A percentile compares a stretch with the other conserved stretches of the same genome.
Conservation (phyloP, 2,329 filamentous ascomycete genomes). For the Cladobotryum protrusum region DNA sequence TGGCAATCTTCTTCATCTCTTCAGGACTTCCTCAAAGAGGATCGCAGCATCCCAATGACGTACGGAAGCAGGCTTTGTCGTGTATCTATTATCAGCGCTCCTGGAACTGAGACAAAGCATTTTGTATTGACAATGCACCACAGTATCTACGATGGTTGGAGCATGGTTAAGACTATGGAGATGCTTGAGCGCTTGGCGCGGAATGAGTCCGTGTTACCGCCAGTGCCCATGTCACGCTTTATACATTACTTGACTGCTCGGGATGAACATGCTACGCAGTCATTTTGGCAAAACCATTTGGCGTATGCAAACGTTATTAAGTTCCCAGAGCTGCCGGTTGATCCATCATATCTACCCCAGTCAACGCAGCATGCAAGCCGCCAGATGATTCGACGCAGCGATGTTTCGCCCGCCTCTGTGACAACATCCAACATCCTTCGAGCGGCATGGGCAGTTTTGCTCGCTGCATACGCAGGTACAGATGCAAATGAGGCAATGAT, state of each 20-base stretch:
- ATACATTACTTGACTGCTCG: background rate
- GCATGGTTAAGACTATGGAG: background rate
- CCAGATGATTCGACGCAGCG: background rate
- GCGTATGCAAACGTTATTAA: background rate
- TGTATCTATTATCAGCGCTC: background rate
- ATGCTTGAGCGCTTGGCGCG: background rate
- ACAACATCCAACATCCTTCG: background rate
- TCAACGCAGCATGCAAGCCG: background rate
- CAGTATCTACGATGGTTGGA: conserved; percentile 6
- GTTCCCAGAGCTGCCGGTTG: background rate
- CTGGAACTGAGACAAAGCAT: background rate
- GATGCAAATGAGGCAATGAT: conserved; percentile 12
- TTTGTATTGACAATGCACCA: conserved; percentile 3
- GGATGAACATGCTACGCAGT: background rate
- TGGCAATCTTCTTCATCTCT: background rate
- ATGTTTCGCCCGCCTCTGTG: background rate
- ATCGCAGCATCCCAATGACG: background rate
- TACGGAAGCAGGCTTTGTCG: conserved; percentile 2
- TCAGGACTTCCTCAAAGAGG: background rate
- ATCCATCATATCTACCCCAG: background rate
- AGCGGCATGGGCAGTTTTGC: background rate
- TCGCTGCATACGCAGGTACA: background rate
- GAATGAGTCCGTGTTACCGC: background rate
- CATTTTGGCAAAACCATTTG: conserved; percentile 1
- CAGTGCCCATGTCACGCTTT: conserved; percentile 1